These are phyloP conservation scores for Polytrichum commune DNA, from an alignment of 225 moss, liverwort and hornwort genomes.

Conservation along the genomic window DNA sequence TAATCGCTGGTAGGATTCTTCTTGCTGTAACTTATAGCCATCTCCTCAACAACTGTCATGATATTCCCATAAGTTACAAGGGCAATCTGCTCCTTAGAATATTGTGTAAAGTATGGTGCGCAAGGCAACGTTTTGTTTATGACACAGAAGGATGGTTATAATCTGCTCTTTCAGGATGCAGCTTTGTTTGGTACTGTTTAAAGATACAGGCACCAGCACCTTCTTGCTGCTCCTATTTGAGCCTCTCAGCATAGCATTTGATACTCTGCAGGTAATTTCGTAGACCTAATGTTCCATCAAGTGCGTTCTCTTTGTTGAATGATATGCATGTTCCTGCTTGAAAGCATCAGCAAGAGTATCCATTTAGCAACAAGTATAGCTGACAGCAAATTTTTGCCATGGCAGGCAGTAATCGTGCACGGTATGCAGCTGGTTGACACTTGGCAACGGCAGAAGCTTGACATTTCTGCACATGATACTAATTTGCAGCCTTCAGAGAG, in stretches of 20 bases:
- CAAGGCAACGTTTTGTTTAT: no score
- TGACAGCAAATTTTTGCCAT: background rate
- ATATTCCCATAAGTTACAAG: background rate
- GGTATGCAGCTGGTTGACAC: conserved; percentile 94
- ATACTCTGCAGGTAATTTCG: conserved; percentile 82
- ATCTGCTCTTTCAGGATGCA: conserved; percentile 73
- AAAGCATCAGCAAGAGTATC: no score
- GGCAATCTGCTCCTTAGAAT: no score
- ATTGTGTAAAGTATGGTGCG: no score
- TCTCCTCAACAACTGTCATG: background rate
- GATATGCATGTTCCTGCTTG: no score
- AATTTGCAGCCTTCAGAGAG: conserved; percentile 81
- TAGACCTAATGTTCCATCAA: no score
- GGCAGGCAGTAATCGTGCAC: conserved; percentile 92
- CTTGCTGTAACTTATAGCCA: no score
- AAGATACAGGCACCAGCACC: conserved; percentile 88
- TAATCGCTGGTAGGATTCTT: no score
- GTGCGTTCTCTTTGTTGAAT: no score
- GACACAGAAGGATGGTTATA: background rate
- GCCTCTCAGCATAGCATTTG: conserved; percentile 96
- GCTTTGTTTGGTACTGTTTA: conserved; percentile 78
- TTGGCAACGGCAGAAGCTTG: conserved; percentile 78
- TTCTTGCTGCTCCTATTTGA: conserved; percentile 92
- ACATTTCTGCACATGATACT: conserved; percentile 47
- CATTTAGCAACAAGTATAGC: background rate